Evolutionary conservation across 1,139 yeast species (phyloP).

Genomic region (Saccharomycopsis hybrid): DNA sequence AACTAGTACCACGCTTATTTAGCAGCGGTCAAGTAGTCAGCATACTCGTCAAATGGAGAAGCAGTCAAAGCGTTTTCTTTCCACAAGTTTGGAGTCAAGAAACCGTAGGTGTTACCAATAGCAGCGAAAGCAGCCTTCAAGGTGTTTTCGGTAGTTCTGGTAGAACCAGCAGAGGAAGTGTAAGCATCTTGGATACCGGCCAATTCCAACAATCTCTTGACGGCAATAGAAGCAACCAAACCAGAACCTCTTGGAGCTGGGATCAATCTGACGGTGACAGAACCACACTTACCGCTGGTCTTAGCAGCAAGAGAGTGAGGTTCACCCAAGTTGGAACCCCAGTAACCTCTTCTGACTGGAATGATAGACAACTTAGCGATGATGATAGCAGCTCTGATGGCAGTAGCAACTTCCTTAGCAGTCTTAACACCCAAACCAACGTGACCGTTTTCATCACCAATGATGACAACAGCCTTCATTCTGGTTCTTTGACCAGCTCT

Average conservation of each 20-base stretch:
- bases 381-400: slow-evolving; percentile 99
- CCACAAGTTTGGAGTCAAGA: slow-evolving; percentile 99
- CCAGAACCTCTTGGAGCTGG: slow-evolving; percentile 99
- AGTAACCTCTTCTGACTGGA: slow-evolving; percentile 99
- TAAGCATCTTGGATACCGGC: slow-evolving; percentile 99
- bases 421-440: slow-evolving; percentile 99
- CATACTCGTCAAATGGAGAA: slow-evolving; percentile 92
- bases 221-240: slow-evolving; percentile 99
- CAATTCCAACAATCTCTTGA: slow-evolving; percentile 96
- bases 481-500: slow-evolving; percentile 99
- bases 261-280: slow-evolving; percentile 95
- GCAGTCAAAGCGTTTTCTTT: slow-evolving; percentile 73
- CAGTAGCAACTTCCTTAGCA: slow-evolving; percentile 99
- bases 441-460: slow-evolving; percentile 99
- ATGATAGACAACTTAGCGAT: slow-evolving; percentile 98
- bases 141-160: slow-evolving; percentile 99
- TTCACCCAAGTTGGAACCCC: slow-evolving; percentile 99
- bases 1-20: slow-evolving; percentile 29
- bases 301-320: slow-evolving; percentile 98
- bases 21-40: slow-evolving; percentile 72
- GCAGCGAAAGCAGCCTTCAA: slow-evolving; percentile 99
- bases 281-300: slow-evolving; percentile 99
- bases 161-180: slow-evolving; percentile 98
- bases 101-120: slow-evolving; percentile 99
- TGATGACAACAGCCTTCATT: slow-evolving; percentile 99